Base-by-base conservation (phyloP, 1,284 basidiomycete genomes). In the Puccinia polysora region DNA sequence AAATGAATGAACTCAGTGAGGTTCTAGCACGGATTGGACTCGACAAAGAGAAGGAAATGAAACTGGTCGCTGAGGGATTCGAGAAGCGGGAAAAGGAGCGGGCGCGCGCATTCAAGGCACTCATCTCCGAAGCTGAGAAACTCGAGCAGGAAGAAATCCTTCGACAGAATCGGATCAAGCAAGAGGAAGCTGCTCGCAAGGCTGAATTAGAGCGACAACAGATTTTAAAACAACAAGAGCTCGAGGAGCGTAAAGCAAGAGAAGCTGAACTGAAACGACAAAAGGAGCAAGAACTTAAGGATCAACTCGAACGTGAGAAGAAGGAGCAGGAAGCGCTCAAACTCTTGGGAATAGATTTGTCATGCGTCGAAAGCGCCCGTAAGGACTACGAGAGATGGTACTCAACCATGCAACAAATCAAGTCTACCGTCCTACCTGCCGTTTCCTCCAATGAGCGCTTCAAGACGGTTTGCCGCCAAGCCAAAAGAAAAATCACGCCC, bases 401-500 rank as follows among this genome's bases (percentile, higher is more conserved):
- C n/a, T 14, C 43, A n/a, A 36, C 47, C 10, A 70, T 70, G 12
- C 53, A 62, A 52, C 58, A 76, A 1, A 64, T 95, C 75, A 97
- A 97, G 82, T 78, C 79, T 0, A 84, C 87, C 8, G 84, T 89
- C n/a, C 87, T 96, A 80, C 86, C 85, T 52, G 78, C 80, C 8
- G 86, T 94, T 67, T 93, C 95, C 78, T 82, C 79, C 2, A 83
- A 89, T 78, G 82, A 84, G 67, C 81, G 81, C 7, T 78, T 80
- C 73, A 80, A 80, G 34, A 82, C 81, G 74, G 79, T 78, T n/a
- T 81, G 83, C 76, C 82, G 81, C 74, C 78, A 79, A 58, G 84
- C 86, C 40, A 89, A 95, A 74, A 86, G 94, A 59, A 84, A 89
- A 77, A 93, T 98, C 70, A 92, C 88, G 1, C 89, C 91, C 34